These are phyloP conservation scores for Rickenella mellea DNA, from an alignment of 768 basidiomycete species.

Conservation along the genomic window DNA sequence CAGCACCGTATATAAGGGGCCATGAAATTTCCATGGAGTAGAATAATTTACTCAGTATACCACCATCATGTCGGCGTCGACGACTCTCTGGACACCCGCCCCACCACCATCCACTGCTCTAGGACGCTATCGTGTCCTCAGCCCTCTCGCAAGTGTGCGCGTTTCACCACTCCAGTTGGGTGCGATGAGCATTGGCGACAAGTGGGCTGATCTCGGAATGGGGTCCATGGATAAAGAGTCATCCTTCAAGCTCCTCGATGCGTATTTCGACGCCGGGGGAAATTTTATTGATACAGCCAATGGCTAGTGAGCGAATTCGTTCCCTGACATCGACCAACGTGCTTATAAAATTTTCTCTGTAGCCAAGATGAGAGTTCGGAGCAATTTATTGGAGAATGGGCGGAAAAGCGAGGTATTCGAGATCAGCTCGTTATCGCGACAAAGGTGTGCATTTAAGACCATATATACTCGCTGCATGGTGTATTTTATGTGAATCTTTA, in stretches of 20 bases:
- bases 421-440: slow-evolving; percentile 40
- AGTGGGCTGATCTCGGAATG: slow-evolving; percentile 21
- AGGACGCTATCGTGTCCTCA: slow-evolving; percentile 25
- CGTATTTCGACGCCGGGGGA: slow-evolving; percentile 34
- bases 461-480: not conserved
- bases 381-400: slow-evolving; percentile 43
- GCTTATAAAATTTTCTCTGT: not conserved
- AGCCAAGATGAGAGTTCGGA: slow-evolving; percentile 30
- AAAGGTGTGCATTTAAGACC: slow-evolving; percentile 21
- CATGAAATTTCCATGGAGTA: too few relatives aligned
- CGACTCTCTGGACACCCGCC: slow-evolving; percentile 10
- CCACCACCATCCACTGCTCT: slow-evolving; percentile 22
- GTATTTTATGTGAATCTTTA: not conserved
- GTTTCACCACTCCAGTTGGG: slow-evolving; percentile 35
- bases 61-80: too few relatives aligned
- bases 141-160: slow-evolving; percentile 26
- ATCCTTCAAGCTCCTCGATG: slow-evolving; percentile 36
- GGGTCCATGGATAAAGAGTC: slow-evolving; percentile 16
- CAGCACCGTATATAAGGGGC: too few relatives aligned
- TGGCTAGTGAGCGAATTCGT: slow-evolving; percentile 23
- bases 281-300: slow-evolving; percentile 43
- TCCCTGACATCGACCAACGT: not conserved
- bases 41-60: too few relatives aligned
- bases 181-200: slow-evolving; percentile 33
- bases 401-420: slow-evolving; percentile 31